These are phyloP conservation scores for Salinomyces thailandicus DNA, from an alignment of 2,329 filamentous ascomycete genomes.

Conservation along the genomic window DNA sequence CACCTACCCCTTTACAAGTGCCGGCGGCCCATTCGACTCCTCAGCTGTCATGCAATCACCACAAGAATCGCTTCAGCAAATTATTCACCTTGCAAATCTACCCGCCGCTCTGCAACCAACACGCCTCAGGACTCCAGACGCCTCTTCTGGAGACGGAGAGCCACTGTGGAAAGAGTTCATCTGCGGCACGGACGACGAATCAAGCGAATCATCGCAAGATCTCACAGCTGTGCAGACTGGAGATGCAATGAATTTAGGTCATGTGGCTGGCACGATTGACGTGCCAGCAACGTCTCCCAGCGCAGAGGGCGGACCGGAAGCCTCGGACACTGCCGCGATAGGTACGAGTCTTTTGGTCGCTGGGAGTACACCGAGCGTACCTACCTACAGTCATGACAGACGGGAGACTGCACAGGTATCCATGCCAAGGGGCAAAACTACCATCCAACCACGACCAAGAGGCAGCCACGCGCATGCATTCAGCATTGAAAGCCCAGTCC, in stretches of 20 bases:
- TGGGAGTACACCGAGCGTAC: neutral
- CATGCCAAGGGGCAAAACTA: too few relatives aligned
- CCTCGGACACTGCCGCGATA: conserved; percentile 7
- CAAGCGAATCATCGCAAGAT: too few relatives aligned
- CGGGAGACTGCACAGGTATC: neutral
- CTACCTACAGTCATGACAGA: neutral
- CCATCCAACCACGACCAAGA: too few relatives aligned
- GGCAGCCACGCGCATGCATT: neutral
- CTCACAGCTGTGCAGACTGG: neutral
- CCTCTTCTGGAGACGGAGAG: conserved; percentile 14
- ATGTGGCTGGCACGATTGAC: neutral
- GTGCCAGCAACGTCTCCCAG: neutral
- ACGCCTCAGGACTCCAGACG: too few relatives aligned
- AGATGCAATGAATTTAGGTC: neutral
- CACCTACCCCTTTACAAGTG: too few relatives aligned
- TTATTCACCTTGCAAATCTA: too few relatives aligned
- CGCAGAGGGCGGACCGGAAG: conserved; percentile 7
- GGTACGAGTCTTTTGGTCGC: conserved; percentile 1
- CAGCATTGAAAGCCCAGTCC: neutral
- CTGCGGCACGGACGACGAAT: conserved; percentile 11
- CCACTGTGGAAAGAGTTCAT: conserved; percentile 19
- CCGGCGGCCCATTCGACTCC: too few relatives aligned
- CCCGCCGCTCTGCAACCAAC: too few relatives aligned
- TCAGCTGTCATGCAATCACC: too few relatives aligned
- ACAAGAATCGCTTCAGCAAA: too few relatives aligned